Evolutionary conservation across 2,329 filamentous ascomycete species (phyloP).

Genomic region (Myrmaecium sp.): DNA sequence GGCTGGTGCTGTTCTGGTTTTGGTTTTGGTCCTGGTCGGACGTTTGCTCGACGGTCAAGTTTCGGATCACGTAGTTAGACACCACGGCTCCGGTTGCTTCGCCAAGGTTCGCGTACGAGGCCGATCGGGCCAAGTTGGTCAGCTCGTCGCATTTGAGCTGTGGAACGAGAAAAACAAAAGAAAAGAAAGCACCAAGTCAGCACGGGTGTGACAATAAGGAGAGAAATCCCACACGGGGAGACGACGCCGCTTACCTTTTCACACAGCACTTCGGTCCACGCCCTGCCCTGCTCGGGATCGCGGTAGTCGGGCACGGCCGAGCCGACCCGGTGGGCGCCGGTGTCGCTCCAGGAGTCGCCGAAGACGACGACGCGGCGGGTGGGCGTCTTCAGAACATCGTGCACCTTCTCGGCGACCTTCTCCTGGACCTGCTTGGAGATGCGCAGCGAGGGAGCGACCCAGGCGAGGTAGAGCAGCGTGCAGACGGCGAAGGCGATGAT

Average conservation of each 20-base stretch:
- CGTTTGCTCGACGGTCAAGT: no score
- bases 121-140: conserved; percentile 21
- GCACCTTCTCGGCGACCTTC: conserved; percentile 12
- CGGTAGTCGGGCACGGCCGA: conserved; percentile 12
- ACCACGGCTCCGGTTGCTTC: conserved; percentile 14
- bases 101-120: conserved; percentile 7
- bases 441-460: conserved; percentile 12
- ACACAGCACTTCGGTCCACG: conserved; percentile 21
- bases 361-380: conserved; percentile 20
- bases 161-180: no score
- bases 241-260: conserved; percentile 12
- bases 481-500: conserved; percentile 11
- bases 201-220: conserved; percentile 1
- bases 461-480: conserved; percentile 15
- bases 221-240: no score
- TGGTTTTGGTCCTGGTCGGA: no score
- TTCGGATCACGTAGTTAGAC: conserved; percentile 14
- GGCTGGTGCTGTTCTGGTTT: no score
- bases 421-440: conserved; percentile 13
- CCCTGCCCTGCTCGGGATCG: conserved; percentile 13
- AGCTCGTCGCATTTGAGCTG: conserved; percentile 19
- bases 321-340: conserved; percentile 16
- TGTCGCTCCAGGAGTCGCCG: conserved; percentile 23
- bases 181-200: conserved; percentile 14
- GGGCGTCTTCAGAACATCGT: conserved; percentile 13